phyloP scores from a whole-genome alignment of 495 filamentous ascomycete species.

The Penicillium psychrofluorescens region DNA sequence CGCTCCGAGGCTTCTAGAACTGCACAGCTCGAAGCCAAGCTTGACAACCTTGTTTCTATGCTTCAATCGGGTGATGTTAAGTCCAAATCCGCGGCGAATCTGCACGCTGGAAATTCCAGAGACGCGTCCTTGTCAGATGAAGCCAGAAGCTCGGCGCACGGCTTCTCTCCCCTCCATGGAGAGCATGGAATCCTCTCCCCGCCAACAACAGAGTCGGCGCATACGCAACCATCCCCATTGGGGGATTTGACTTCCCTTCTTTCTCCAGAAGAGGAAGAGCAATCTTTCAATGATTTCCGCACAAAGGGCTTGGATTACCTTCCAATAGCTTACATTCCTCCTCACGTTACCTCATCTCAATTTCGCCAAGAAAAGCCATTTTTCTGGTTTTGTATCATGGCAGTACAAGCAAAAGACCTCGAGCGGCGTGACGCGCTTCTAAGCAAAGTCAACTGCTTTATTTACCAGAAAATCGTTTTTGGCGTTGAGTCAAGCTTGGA shows the following conservation, averaged over 20 bases:
- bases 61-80: slow-evolving; percentile 22
- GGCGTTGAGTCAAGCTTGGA: slow-evolving; percentile 45
- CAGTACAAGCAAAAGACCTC: slow-evolving; percentile 24
- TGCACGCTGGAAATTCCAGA: slow-evolving; percentile 7
- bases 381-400: slow-evolving; percentile 49
- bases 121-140: not conserved
- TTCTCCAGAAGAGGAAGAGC: slow-evolving; percentile 28
- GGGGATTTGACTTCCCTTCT: slow-evolving; percentile 11
- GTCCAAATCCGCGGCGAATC: slow-evolving; percentile 6
- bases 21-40: slow-evolving; percentile 42
- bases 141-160: not conserved
- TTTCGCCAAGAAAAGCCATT: slow-evolving; percentile 43
- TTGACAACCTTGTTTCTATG: slow-evolving; percentile 42
- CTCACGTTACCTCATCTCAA: slow-evolving; percentile 34
- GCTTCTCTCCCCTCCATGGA: too few species aligned
- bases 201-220: slow-evolving; percentile 2
- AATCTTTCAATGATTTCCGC: slow-evolving; percentile 32
- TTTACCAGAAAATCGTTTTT: slow-evolving; percentile 42
- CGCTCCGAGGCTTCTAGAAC: slow-evolving; percentile 16
- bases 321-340: slow-evolving; percentile 39
- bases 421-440: slow-evolving; percentile 27
- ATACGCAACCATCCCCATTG: slow-evolving; percentile 1
- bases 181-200: slow-evolving; percentile 9
- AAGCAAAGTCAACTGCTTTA: slow-evolving; percentile 28
- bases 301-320: slow-evolving; percentile 32